Conservation (phyloP, 192 early-diverging fungal genomes). For the Umbelopsis sp. region DNA sequence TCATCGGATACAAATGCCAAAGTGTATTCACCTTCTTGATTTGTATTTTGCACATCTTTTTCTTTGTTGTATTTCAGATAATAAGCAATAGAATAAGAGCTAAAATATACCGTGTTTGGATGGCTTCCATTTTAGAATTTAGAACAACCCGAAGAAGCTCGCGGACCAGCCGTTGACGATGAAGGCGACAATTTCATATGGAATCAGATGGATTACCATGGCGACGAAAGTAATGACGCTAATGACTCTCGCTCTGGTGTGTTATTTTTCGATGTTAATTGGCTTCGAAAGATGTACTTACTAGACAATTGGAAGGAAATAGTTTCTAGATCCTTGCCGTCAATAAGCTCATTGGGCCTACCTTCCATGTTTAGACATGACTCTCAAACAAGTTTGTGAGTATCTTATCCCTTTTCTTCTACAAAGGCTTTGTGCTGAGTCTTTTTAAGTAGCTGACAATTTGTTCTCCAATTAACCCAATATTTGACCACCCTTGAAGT, state of each 20-base stretch:
- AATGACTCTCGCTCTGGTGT: not conserved
- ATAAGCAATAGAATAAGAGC: not conserved
- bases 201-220: not conserved
- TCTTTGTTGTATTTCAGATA: not conserved
- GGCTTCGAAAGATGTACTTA: not conserved
- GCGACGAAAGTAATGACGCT: not conserved
- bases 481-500: no score
- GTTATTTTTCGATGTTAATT: not conserved
- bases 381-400: not conserved
- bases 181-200: not conserved
- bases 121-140: not conserved
- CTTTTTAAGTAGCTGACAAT: not conserved
- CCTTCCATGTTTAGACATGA: not conserved
- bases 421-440: not conserved
- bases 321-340: not conserved
- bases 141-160: constrained; percentile 7
- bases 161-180: not conserved
- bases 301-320: no score
- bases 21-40: no score
- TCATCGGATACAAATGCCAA: no score
- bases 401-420: not conserved
- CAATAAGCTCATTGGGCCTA: not conserved
- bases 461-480: no score
- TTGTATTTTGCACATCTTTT: no score
- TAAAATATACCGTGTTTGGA: not conserved